phyloP scores from a whole-genome alignment of 306 rosid genomes.

The Inga oerstediana region DNA sequence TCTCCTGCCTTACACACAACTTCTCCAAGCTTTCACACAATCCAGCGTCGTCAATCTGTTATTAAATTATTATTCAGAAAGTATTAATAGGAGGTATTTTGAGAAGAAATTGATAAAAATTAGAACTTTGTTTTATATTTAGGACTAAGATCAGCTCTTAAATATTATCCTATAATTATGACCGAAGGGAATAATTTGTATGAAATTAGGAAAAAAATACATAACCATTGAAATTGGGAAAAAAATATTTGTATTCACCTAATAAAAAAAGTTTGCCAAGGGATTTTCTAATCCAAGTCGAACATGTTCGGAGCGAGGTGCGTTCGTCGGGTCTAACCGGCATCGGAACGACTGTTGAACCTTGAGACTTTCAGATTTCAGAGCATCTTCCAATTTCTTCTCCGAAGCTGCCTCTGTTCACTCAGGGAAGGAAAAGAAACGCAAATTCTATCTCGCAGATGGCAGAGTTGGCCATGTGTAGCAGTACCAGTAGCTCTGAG shows the following conservation, averaged over 20 bases:
- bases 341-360: background rate
- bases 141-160: no score
- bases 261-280: background rate
- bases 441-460: constrained; percentile 32
- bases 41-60: no score
- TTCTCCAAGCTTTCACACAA: no score
- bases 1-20: no score
- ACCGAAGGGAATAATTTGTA: no score
- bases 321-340: background rate
- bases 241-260: background rate
- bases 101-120: no score
- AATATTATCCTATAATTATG: no score
- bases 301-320: background rate
- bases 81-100: no score
- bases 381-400: background rate
- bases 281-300: background rate
- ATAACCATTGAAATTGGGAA: no score
- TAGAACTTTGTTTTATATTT: no score
- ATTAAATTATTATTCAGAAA: no score
- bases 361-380: background rate
- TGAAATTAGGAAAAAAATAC: no score
- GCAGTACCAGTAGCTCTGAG: constrained; percentile 52
- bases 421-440: background rate
- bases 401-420: constrained; percentile 18
- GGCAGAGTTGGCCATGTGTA: constrained; percentile 73